Percentiles rank a stretch among this genome's conserved stretches.
Conservation (phyloP, 495 filamentous ascomycete genomes). For the Annulohypoxylon moriforme region DNA sequence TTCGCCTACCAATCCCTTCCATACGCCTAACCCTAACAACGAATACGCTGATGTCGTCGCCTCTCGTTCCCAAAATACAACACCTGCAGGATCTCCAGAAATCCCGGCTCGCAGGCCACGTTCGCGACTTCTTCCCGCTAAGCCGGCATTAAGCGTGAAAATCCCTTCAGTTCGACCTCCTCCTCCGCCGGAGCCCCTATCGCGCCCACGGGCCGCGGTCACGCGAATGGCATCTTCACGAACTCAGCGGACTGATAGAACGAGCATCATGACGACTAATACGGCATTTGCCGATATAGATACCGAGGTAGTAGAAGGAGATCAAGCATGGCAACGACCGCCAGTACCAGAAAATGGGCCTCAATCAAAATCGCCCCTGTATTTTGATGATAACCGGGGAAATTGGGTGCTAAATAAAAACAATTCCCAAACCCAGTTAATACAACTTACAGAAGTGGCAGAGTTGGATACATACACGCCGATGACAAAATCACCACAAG, state of each 20-base stretch:
- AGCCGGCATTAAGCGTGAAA: constrained; percentile 30
- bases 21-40: constrained; percentile 28
- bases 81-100: constrained; percentile 29
- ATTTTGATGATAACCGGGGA: constrained; percentile 57
- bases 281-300: constrained; percentile 60
- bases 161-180: constrained; percentile 36
- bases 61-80: constrained; percentile 46
- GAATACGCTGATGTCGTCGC: constrained; percentile 59
- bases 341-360: constrained; percentile 53
- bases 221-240: constrained; percentile 25
- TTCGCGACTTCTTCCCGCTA: constrained; percentile 31
- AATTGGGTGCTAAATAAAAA: constrained; percentile 58
- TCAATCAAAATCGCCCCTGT: constrained; percentile 52
- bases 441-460: constrained; percentile 29
- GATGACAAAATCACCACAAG: constrained; percentile 54
- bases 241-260: constrained; percentile 42
- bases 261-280: constrained; percentile 60
- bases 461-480: constrained; percentile 55
- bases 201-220: constrained; percentile 43
- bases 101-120: constrained; percentile 13
- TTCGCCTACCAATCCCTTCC: constrained; percentile 39
- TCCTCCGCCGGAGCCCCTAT: constrained; percentile 30
- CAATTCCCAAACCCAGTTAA: constrained; percentile 34
- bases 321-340: constrained; percentile 49
- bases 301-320: constrained; percentile 41